Evolutionary conservation across 805 yeast species (phyloP), one percentile per base, ranked within the genome.

Genomic region (Wickerhamiella kurtzmanii): DNA sequence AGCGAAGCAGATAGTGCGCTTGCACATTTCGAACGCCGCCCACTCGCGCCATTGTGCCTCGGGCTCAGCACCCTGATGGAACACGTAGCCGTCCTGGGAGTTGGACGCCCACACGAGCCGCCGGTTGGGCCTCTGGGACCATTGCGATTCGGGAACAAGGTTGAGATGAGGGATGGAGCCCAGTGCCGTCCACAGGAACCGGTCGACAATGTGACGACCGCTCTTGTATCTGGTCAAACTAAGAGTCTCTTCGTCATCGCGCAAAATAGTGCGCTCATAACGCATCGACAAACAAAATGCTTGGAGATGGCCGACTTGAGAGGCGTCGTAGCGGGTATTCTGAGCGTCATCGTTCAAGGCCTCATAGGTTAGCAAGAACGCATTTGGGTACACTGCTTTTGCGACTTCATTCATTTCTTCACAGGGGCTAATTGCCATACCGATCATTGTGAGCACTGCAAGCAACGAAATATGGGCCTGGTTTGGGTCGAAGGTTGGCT

Each of bases 1-100:
- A 4, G 60, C 54, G 39, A 56, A 51, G 45, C 52, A 56, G 4
- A 52, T 50, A 2, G 60, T 47, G 11, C 65, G 61, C 52, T 73
- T 74, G 47, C 65, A 55, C 28, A 69, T 59, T 51, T 75, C 79
- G 51, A 66, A 68, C 20, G 60, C 48, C 2, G 68, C 61, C 79
- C 79, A 74, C 18, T 66, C 63, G 6, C 55, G 49, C 79, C 79
- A 74, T 40, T 61, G 64, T n/a, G 48, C 38, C 15, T 53, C 48
- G 4, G 46, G 52, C n/a, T 59, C 60, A 6, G 52, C 62, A 11
- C 59, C 56, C 25, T 54, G 50, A 41, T 54, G 56, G 50, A 61
- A 53, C 22, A 45, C 43, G 43, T 58, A 61, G 20, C 61, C 61
- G 25, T 53, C 56, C 2, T 37, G 44, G 21, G 51, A 44, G 4